Percentiles rank a stretch among this genome's conserved stretches.
These are phyloP conservation scores for Globisporangium yorkense DNA, from an alignment of 352 stramenopile genomes.

Conservation along the genomic window DNA sequence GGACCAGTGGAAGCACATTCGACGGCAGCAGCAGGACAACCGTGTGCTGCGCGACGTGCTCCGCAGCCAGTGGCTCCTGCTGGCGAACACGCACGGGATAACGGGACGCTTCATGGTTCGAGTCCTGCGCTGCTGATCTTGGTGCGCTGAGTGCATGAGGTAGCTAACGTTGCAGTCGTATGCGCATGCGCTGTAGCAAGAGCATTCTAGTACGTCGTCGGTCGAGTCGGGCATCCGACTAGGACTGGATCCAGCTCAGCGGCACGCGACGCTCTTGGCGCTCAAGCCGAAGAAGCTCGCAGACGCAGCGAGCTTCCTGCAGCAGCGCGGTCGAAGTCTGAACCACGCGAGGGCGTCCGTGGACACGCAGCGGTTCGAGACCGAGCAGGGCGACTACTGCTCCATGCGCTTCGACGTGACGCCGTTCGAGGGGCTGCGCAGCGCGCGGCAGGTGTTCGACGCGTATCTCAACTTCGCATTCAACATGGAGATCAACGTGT, in stretches of 20 bases:
- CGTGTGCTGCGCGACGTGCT: constrained; percentile 22
- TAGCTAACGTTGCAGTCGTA: not conserved
- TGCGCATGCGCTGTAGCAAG: constrained; percentile 11
- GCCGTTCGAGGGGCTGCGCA: constrained; percentile 23
- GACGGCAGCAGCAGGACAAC: constrained; percentile 19
- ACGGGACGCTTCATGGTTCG: constrained; percentile 30
- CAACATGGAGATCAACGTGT: constrained; percentile 51
- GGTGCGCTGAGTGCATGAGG: not conserved
- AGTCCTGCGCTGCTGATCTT: not conserved
- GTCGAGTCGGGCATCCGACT: constrained; percentile 33
- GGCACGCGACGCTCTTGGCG: constrained; percentile 23
- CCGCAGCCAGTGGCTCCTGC: constrained; percentile 28
- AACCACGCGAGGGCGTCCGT: constrained; percentile 24
- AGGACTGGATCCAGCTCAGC: constrained; percentile 14
- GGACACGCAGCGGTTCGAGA: constrained; percentile 32
- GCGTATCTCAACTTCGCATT: constrained; percentile 37
- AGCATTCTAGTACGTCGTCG: constrained; percentile 18
- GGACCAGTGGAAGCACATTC: constrained; percentile 21
- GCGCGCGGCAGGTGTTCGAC: constrained; percentile 36
- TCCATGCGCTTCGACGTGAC: constrained; percentile 38
- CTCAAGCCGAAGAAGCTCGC: constrained; percentile 35
- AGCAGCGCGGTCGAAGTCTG: constrained; percentile 27
- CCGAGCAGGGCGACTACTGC: constrained; percentile 25
- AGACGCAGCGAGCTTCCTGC: constrained; percentile 30
- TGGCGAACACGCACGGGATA: constrained; percentile 29